Base-by-base conservation (phyloP, 345 rosid genomes). In the Pugionium cornutum region DNA sequence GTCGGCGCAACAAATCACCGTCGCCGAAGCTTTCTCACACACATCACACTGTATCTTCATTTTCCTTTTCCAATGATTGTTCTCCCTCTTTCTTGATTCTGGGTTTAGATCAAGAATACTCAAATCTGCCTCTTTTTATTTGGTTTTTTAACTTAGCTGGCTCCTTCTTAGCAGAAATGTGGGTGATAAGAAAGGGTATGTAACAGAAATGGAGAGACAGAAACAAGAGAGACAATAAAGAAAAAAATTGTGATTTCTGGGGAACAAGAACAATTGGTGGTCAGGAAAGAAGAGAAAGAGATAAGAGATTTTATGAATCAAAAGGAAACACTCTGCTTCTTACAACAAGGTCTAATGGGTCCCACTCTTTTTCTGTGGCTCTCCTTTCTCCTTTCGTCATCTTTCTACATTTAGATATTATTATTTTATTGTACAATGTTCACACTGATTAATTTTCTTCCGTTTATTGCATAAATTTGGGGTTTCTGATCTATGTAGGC, bases 1-100 rank as follows among this genome's bases (percentile, higher is more conserved):
- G 28, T 92, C 98, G 9, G 97, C 98, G 18, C 98, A 92, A 60
- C 98, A 92, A n/a, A 92, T 92, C 72, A 92, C 83, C 4, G 96
- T 84, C 2, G 98, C 98, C 4, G 89, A 91, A 67, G 96, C 96
- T 74, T 62, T 89, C 83, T 92, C 98, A 77, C 98, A 92, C 9
- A 88, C 97, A 77, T 92, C 98, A 78, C 98, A 92, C 81, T 92
- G 98, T 53, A 92, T 86, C 82, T 89, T 92, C 98, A 92, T 92
- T 67, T 62, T 51, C 33, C 2, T 39, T 33, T 42, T 37, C 10
- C 5, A 31, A 43, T 1, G 2, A 59, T n/a, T n/a, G 4, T 9
- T 43, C 29, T 51, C 55, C 9, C 4, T 31, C 7, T 11, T n/a
- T 62, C 67, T 48, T 62, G 67, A 47, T 9, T 35, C 10, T 4